These are phyloP conservation scores for Pseudogymnoascus sp. DNA, from an alignment of 2,329 filamentous ascomycete species.

Conservation along the genomic window DNA sequence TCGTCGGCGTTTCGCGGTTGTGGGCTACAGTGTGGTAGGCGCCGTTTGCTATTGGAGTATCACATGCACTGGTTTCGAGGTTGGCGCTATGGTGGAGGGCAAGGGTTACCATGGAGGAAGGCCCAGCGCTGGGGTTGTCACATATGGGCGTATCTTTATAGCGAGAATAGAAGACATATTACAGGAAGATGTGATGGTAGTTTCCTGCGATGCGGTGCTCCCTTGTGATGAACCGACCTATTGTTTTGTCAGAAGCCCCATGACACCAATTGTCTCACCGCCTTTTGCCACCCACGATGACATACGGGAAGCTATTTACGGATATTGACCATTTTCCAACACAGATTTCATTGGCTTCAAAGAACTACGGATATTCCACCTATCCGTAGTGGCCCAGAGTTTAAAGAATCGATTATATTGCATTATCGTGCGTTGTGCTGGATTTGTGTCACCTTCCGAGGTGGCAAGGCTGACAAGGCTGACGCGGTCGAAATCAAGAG, in stretches of 20 bases:
- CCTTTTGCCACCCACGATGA: conserved; percentile 8
- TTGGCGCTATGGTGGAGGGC: conserved; percentile 2
- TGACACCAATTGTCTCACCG: conserved; percentile 1
- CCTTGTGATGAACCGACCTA: not conserved
- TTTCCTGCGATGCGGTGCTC: not conserved
- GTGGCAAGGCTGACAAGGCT: conserved; percentile 7
- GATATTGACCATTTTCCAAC: not conserved
- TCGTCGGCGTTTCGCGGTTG: not conserved
- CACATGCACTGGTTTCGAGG: not conserved
- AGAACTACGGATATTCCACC: not conserved
- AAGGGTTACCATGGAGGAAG: not conserved
- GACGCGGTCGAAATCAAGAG: not conserved
- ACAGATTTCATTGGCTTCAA: not conserved
- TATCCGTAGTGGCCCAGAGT: not conserved
- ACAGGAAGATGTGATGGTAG: not conserved
- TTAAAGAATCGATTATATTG: not conserved
- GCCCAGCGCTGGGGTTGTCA: not conserved
- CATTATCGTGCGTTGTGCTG: not conserved
- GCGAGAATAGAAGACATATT: conserved; percentile 5
- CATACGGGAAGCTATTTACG: not conserved
- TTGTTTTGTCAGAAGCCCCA: not conserved
- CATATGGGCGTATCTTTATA: not conserved
- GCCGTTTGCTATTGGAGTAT: conserved; percentile 1
- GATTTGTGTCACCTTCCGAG: not conserved
- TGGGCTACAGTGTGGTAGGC: not conserved